phyloP scores from a whole-genome alignment of 257 asterid genomes.

The Solanum etuberosum region DNA sequence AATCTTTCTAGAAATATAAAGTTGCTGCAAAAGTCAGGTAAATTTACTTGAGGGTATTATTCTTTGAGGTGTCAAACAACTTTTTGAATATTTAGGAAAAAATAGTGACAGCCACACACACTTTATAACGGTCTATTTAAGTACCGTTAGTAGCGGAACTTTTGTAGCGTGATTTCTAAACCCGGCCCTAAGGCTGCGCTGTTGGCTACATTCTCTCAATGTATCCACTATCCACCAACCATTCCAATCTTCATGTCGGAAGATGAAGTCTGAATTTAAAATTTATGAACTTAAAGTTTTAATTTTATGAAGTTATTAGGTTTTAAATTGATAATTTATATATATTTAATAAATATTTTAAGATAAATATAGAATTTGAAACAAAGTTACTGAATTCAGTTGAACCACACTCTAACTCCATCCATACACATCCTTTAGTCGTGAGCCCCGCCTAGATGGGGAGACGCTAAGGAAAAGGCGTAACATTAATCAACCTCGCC shows the following conservation, averaged over 20 bases:
- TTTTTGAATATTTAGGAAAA: not conserved
- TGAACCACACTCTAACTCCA: not conserved
- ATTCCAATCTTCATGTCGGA: fast-evolving
- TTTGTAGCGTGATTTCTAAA: not conserved
- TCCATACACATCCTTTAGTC: not conserved
- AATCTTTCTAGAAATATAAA: not conserved
- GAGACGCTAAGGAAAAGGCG: not conserved
- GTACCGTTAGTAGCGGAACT: not conserved
- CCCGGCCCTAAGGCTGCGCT: not conserved
- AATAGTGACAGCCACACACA: not conserved
- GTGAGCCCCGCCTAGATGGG: too few relatives aligned
- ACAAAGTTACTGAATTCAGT: fast-evolving
- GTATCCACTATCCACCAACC: not conserved
- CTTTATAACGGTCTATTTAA: not conserved
- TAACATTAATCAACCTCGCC: too few relatives aligned
- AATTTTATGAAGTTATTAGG: too few relatives aligned
- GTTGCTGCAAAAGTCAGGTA: not conserved
- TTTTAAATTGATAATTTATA: too few relatives aligned
- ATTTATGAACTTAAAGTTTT: fast-evolving
- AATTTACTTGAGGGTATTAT: not conserved
- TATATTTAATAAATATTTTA: too few relatives aligned
- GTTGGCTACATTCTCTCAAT: not conserved
- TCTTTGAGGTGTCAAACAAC: not conserved
- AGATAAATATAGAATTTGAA: too few relatives aligned
- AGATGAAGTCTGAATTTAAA: too few relatives aligned